Percentiles rank a stretch among this genome's conserved stretches.
Conservation (phyloP, 441 rosid genomes). For the Capsella rubella region DNA sequence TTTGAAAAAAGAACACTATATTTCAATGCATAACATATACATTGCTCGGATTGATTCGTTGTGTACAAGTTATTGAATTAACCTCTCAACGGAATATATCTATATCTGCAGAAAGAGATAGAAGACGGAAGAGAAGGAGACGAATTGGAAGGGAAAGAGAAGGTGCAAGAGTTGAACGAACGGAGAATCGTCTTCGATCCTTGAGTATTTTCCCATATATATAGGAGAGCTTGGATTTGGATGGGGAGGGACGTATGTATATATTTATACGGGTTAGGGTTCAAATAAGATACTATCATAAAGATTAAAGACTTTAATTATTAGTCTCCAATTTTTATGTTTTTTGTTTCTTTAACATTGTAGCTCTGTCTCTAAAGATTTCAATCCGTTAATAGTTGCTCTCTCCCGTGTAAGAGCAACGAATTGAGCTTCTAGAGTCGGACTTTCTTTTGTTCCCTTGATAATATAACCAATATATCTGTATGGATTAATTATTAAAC, state of each 20-base stretch:
- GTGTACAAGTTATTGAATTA: not conserved
- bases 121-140: slow-evolving; percentile 42
- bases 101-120: slow-evolving; percentile 50
- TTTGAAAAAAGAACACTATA: not conserved
- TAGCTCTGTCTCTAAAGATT: slow-evolving; percentile 13
- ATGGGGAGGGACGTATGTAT: slow-evolving; percentile 3
- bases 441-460: too few species aligned
- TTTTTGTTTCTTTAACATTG: slow-evolving; percentile 11
- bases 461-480: not conserved
- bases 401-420: not conserved
- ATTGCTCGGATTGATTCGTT: not conserved
- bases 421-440: slow-evolving; percentile 11
- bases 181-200: slow-evolving; percentile 51
- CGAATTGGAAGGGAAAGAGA: slow-evolving; percentile 42
- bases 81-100: not conserved
- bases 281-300: slow-evolving; percentile 40
- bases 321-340: slow-evolving; percentile 28
- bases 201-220: slow-evolving; percentile 37
- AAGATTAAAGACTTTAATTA: slow-evolving; percentile 39
- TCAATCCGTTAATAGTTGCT: not conserved
- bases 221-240: slow-evolving; percentile 18
- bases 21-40: not conserved
- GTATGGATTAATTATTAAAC: too few species aligned
- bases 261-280: slow-evolving; percentile 31
- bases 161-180: slow-evolving; percentile 46